These are phyloP conservation scores for Chlamydomonas reinhardtii DNA, from an alignment of 163 green algal genomes.

Conservation along the genomic window DNA sequence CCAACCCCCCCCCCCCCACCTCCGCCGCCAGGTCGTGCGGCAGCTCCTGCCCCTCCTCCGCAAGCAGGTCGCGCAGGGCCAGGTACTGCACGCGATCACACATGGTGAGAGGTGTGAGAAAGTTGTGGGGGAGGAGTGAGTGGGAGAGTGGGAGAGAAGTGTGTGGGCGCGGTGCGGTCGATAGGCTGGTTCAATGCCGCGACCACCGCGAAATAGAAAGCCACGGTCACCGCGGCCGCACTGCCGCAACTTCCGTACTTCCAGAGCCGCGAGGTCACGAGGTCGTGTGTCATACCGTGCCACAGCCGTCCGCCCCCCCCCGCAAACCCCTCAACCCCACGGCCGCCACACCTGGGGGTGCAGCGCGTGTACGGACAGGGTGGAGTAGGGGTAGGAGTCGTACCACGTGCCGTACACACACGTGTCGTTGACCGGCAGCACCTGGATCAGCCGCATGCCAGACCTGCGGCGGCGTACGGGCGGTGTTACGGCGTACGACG, in stretches of 20 bases:
- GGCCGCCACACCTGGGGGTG: slow-evolving; percentile 80
- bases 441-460: slow-evolving; percentile 82
- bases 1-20: slow-evolving; percentile 38
- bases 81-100: slow-evolving; percentile 83
- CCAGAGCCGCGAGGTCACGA: too few relatives aligned
- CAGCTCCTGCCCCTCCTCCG: slow-evolving; percentile 48
- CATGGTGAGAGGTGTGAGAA: background rate
- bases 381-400: slow-evolving; percentile 97
- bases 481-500: too few relatives aligned
- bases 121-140: too few relatives aligned
- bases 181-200: too few relatives aligned
- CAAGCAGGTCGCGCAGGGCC: slow-evolving; percentile 70
- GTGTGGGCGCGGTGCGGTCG: too few relatives aligned
- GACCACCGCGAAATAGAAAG: too few relatives aligned
- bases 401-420: slow-evolving; percentile 90
- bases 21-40: slow-evolving; percentile 60
- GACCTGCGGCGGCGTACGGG: slow-evolving; percentile 36
- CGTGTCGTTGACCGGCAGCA: slow-evolving; percentile 98
- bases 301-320: too few relatives aligned
- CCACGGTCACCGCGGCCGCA: too few relatives aligned
- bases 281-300: too few relatives aligned
- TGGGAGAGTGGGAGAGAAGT: too few relatives aligned
- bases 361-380: slow-evolving; percentile 92
- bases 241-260: too few relatives aligned
- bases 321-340: too few relatives aligned